phyloP scores from a whole-genome alignment of 164 flowering plant species.

The Liquidambar formosana region DNA sequence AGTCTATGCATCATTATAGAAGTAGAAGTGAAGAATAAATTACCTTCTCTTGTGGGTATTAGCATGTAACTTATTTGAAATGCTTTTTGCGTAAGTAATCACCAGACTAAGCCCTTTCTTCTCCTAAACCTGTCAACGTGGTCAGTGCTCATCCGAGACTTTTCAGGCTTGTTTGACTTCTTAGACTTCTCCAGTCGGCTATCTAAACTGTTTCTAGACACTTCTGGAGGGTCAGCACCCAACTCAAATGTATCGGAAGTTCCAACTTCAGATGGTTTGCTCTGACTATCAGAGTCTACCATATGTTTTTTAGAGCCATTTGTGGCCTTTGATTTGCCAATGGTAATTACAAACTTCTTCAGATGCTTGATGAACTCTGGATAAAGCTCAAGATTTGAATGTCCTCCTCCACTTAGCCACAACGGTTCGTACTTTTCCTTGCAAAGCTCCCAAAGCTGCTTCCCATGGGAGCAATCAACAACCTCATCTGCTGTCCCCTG shows the following conservation, averaged over 20 bases:
- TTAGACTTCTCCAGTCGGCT: constrained; percentile 61
- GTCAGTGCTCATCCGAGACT: constrained; percentile 86
- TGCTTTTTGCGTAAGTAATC: constrained; percentile 14
- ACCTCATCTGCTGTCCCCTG: constrained; percentile 97
- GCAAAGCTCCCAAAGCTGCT: constrained; percentile 83
- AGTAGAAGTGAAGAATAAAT: constrained; percentile 4
- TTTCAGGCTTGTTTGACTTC: constrained; percentile 62
- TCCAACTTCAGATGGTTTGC: constrained; percentile 44
- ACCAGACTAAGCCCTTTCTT: constrained; percentile 66
- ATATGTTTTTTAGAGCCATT: constrained; percentile 38
- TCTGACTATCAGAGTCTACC: constrained; percentile 37
- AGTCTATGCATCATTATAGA: constrained; percentile 2
- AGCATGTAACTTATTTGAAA: constrained; percentile 12
- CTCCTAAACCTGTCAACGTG: constrained; percentile 65
- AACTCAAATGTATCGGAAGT: constrained; percentile 40
- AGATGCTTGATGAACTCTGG: constrained; percentile 86
- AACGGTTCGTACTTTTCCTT: constrained; percentile 84
- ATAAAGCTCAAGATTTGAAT: constrained; percentile 88
- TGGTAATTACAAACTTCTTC: constrained; percentile 66
- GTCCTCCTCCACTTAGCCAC: constrained; percentile 94
- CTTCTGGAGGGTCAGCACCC: constrained; percentile 52
- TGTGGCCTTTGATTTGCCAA: constrained; percentile 61
- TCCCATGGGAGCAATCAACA: constrained; percentile 90
- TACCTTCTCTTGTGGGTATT: constrained; percentile 3
- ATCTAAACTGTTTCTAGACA: constrained; percentile 79